Evolutionary conservation across 768 basidiomycete species (phyloP).

Genomic region (Trametes cinnabarina): DNA sequence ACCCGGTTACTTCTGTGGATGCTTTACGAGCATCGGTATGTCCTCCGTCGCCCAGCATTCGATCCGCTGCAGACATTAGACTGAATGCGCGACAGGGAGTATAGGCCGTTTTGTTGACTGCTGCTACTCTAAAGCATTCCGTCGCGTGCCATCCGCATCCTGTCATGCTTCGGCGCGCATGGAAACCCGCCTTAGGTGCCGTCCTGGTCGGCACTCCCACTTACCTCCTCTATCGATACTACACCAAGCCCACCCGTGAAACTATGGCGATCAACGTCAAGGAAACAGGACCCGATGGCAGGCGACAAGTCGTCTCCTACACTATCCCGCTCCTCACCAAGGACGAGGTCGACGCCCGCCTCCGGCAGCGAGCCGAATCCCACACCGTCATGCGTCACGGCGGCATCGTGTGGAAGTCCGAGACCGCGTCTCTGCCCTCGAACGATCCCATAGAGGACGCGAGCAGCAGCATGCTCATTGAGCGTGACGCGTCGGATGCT

Average conservation of each 20-base stretch:
- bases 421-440: slow-evolving; percentile 75
- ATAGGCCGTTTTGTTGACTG: neutral
- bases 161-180: slow-evolving; percentile 59
- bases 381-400: slow-evolving; percentile 48
- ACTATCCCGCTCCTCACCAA: slow-evolving; percentile 57
- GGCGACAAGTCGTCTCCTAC: slow-evolving; percentile 50
- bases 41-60: neutral
- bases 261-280: slow-evolving; percentile 62
- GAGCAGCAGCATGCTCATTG: slow-evolving; percentile 64
- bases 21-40: neutral
- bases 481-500: slow-evolving; percentile 58
- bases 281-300: slow-evolving; percentile 57
- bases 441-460: slow-evolving; percentile 95
- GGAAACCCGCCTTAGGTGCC: slow-evolving; percentile 64
- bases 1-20: neutral
- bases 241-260: slow-evolving; percentile 30
- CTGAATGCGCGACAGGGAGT: no score
- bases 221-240: slow-evolving; percentile 56
- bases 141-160: neutral
- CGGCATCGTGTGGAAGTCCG: slow-evolving; percentile 68
- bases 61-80: neutral
- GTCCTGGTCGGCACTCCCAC: slow-evolving; percentile 55
- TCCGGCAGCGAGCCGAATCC: slow-evolving; percentile 51
- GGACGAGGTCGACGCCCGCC: slow-evolving; percentile 52
- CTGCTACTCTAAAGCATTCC: neutral